Evolutionary conservation across 768 basidiomycete genomes (phyloP).

Genomic region (Boletus sp.): DNA sequence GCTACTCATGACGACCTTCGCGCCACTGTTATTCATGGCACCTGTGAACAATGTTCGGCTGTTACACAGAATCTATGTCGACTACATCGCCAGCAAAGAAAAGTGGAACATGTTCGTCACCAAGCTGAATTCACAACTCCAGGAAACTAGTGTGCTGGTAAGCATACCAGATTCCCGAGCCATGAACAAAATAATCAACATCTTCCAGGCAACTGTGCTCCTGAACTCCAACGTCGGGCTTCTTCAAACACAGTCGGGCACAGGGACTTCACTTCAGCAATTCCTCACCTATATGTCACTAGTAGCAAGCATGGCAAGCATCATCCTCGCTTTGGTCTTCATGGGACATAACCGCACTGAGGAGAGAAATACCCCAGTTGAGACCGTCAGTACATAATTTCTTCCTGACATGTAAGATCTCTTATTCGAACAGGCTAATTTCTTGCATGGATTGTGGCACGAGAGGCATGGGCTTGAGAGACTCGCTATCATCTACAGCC

Average conservation of each 20-base stretch:
- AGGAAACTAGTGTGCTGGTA: conserved; percentile 54
- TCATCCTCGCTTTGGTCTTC: conserved; percentile 43
- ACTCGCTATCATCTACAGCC: conserved; percentile 50
- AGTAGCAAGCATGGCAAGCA: conserved; percentile 40
- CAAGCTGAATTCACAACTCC: conserved; percentile 48
- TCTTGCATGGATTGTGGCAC: conserved; percentile 20
- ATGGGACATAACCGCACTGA: conserved; percentile 40
- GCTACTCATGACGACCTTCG: conserved; percentile 35
- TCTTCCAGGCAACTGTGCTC: conserved; percentile 50
- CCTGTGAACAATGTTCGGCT: conserved; percentile 45
- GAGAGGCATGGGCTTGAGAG: conserved; percentile 43
- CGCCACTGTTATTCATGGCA: conserved; percentile 47
- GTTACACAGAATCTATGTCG: conserved; percentile 52
- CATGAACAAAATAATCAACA: neutral
- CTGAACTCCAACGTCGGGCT: conserved; percentile 59
- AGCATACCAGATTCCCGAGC: conserved; percentile 8
- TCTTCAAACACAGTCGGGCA: conserved; percentile 45
- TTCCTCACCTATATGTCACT: conserved; percentile 45
- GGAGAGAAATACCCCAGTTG: conserved; percentile 24
- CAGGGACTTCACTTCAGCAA: conserved; percentile 28
- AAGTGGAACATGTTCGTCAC: conserved; percentile 46
- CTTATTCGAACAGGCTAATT: conserved; percentile 12
- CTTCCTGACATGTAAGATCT: neutral
- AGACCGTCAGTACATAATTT: conserved; percentile 33
- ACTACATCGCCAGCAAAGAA: conserved; percentile 39